Evolutionary conservation across 495 filamentous ascomycete species (phyloP).

Genomic region (Podospora anserina): DNA sequence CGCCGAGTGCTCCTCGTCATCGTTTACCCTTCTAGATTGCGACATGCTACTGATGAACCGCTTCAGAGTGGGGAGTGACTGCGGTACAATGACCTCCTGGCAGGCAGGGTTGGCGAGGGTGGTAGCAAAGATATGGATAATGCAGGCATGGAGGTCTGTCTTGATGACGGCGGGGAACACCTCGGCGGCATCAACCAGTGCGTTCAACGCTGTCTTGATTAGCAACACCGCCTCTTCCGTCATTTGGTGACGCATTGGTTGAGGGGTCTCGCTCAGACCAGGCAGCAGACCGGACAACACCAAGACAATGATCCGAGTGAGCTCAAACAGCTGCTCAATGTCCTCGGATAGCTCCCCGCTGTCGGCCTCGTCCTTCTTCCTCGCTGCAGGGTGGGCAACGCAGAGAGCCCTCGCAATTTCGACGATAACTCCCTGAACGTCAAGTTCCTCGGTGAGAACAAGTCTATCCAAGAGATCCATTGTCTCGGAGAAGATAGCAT

Average conservation of each 20-base stretch:
- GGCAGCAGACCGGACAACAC: conserved; percentile 84
- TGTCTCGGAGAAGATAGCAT: conserved; percentile 93
- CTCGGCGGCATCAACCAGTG: conserved; percentile 87
- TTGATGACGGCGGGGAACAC: conserved; percentile 96
- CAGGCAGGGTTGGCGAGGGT: conserved; percentile 84
- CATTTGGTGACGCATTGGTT: conserved; percentile 65
- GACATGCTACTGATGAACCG: conserved; percentile 79
- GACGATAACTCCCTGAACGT: conserved; percentile 89
- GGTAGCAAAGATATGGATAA: conserved; percentile 92
- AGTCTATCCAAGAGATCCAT: conserved; percentile 95
- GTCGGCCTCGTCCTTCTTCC: conserved; percentile 61
- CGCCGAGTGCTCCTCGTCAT: conserved; percentile 34
- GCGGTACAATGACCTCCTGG: conserved; percentile 83
- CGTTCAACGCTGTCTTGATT: conserved; percentile 74
- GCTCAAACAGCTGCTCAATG: conserved; percentile 95
- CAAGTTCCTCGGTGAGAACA: conserved; percentile 80
- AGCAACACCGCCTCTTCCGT: conserved; percentile 80
- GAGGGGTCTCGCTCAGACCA: conserved; percentile 74
- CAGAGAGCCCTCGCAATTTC: conserved; percentile 89
- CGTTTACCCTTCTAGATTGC: conserved; percentile 32
- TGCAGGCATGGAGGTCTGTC: conserved; percentile 93
- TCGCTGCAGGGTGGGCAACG: conserved; percentile 82
- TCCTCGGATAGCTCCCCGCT: conserved; percentile 84
- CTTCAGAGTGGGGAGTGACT: conserved; percentile 86
- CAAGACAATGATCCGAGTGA: conserved; percentile 91